Base-by-base conservation (phyloP, 352 stramenopile genomes). In the Phytophthora hibernalis region DNA sequence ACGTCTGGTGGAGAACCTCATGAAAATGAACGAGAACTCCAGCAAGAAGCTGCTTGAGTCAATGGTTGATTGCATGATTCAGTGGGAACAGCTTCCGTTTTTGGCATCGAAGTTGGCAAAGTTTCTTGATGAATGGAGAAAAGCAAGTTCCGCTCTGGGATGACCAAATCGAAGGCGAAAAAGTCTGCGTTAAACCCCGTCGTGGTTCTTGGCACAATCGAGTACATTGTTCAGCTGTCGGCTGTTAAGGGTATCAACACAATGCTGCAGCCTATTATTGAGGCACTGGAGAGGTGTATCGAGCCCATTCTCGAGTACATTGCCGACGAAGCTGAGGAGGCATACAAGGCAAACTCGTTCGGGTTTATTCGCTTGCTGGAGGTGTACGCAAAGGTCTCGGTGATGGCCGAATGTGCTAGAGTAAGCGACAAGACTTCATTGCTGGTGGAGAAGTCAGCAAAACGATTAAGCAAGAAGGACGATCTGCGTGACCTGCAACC, bases 31-130 rank as follows among this genome's bases (percentile, higher is more conserved):
- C 49, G 80, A 89, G 31, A 86, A 73, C 12, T 91, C 79, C 11
- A 93, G 78, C 64, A 83, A 82, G 54, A 89, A 86, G 57, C 71
- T 91, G 11, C 64, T 94, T n/a, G 81, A 91, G 54, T 86, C 84
- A 9, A 90, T 94, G 81, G 70, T 94, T 45, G 75, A 93, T 47
- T 94, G 84, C 45, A 77, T 94, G 16, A 70, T 76, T 16, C 87
- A 91, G 66, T 94, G 86, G 86, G 68, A 88, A 13, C 82, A 92
- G 45, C 81, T 94, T 1, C 75, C 78, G 18, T 86, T 90, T 35
- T 70, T 94, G 44, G 65, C 80, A 12, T 80, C 72, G 3, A 90
- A 90, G 51, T 57, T 94, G 42, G 76, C 79, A 28, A 77, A 83
- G 15, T 86, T 85, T 18, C 66, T 94, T 10, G 53, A 78, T 0